Percentiles rank a stretch among this genome's conserved stretches.
These are phyloP conservation scores for Gossypium raimondii DNA, from an alignment of 345 rosid genomes.

Conservation along the genomic window DNA sequence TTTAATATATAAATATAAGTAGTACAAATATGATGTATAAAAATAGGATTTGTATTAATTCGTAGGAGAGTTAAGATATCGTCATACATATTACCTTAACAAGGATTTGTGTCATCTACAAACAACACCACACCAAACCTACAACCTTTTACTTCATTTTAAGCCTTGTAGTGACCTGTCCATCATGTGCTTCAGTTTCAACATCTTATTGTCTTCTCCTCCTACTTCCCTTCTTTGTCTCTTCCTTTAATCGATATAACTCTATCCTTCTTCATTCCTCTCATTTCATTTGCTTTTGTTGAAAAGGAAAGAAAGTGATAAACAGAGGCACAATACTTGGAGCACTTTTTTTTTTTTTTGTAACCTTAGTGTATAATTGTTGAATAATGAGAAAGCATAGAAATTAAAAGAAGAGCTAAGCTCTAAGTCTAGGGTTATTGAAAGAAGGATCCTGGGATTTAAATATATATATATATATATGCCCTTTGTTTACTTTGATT, in stretches of 20 bases:
- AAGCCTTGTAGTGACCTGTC: constrained; percentile 47
- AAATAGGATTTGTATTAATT: too few relatives aligned
- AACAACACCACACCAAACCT: constrained; percentile 50
- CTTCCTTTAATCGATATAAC: constrained; percentile 8
- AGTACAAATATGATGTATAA: too few relatives aligned
- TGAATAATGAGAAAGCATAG: constrained; percentile 31
- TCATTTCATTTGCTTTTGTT: not conserved
- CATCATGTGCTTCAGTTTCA: constrained; percentile 36
- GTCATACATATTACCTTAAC: too few relatives aligned
- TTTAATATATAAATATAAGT: too few relatives aligned
- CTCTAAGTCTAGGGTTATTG: constrained; percentile 3
- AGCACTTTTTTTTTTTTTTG: not conserved
- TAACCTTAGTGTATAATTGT: constrained; percentile 29
- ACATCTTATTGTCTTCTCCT: constrained; percentile 8
- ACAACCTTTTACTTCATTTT: constrained; percentile 35
- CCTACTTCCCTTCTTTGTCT: constrained; percentile 10
- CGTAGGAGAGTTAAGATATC: too few relatives aligned
- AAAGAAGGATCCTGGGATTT: not conserved
- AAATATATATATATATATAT: too few relatives aligned
- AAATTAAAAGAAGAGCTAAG: not conserved
- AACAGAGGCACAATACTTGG: constrained; percentile 13
- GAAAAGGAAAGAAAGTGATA: not conserved
- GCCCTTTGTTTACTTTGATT: too few relatives aligned
- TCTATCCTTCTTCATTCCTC: not conserved
- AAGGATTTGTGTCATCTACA: not conserved